Percentiles rank a stretch among this genome's conserved stretches.
These are phyloP conservation scores for Neophaeococcomyces aloes DNA, from an alignment of 2,329 filamentous ascomycete species.

Conservation along the genomic window DNA sequence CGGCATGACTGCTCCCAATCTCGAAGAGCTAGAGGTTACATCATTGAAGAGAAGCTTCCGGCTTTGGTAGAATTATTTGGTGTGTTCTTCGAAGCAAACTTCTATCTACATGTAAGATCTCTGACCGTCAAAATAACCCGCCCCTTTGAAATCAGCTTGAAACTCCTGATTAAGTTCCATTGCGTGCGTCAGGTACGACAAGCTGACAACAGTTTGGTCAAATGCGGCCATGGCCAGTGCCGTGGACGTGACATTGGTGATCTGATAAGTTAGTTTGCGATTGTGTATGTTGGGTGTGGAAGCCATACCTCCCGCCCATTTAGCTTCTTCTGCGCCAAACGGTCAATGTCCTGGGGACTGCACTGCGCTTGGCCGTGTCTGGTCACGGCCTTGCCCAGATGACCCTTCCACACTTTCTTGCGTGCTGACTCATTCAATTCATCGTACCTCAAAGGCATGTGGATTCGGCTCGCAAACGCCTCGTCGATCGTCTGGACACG, in stretches of 20 bases:
- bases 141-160: too few relatives aligned
- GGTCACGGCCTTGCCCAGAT: neutral
- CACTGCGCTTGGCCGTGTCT: neutral
- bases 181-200: too few relatives aligned
- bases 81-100: too few relatives aligned
- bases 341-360: neutral
- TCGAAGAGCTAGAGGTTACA: too few relatives aligned
- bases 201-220: too few relatives aligned
- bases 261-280: neutral
- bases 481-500: slow-evolving; percentile 25
- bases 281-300: neutral
- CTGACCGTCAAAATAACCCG: too few relatives aligned
- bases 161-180: too few relatives aligned
- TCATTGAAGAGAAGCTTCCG: too few relatives aligned
- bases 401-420: slow-evolving; percentile 29
- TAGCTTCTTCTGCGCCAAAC: slow-evolving; percentile 19
- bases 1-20: too few relatives aligned
- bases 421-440: slow-evolving; percentile 27
- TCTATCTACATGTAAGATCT: too few relatives aligned
- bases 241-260: slow-evolving; percentile 1
- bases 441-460: slow-evolving; percentile 22
- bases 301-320: slow-evolving; percentile 13
- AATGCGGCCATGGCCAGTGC: too few relatives aligned
- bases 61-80: too few relatives aligned
- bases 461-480: slow-evolving; percentile 26